Evolutionary conservation across 2,329 filamentous ascomycete species (phyloP), one percentile per base, ranked within the genome.

Genomic region (Fusarium liriodendri): DNA sequence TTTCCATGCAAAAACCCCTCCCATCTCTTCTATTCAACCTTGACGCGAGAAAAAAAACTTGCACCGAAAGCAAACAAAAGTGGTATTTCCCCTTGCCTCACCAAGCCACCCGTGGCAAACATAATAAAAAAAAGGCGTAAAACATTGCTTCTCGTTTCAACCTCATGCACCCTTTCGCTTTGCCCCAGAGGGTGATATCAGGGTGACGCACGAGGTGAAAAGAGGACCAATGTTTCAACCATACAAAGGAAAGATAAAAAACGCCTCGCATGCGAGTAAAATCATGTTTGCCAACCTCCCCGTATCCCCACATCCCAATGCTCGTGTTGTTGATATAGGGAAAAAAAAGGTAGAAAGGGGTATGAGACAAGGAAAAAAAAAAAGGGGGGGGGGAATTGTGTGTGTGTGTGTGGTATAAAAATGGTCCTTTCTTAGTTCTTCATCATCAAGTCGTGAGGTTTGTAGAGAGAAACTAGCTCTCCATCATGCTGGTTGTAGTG

Each of bases 401-500:
- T 42, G 42, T 32, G 57, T 42, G 42, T n/a, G 29, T 38, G n/a
- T 65, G 25, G 50, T 63, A 52, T 54, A 37, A 59, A 73, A 73
- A 29, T 50, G 45, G 45, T 50, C 45, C 45, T 22, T 50, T 50
- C 45, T 50, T 50, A 22, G 25, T 47, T 47, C 42, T 47, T 29
- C 25, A 50, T 73, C 71, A 65, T 73, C 71, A 62, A 74, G 50
- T 73, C 71, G 33, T 73, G 65, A 74, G 52, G 38, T 5, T 29
- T 29, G 16, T 50, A 27, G 45, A 29, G 45, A 67, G 64, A 47
- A 47, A 16, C 71, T 65, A 65, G 57, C 11, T 63, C 71, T 55
- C 55, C 62, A 50, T 16, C 45, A 50, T 29, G 45, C 25, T 27
- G 22, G 22, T 27, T 29, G 9, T 47, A 9, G 22, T 50, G 45